These are phyloP conservation scores for Podaxis pistillaris DNA, from an alignment of 768 basidiomycete genomes.

Conservation along the genomic window DNA sequence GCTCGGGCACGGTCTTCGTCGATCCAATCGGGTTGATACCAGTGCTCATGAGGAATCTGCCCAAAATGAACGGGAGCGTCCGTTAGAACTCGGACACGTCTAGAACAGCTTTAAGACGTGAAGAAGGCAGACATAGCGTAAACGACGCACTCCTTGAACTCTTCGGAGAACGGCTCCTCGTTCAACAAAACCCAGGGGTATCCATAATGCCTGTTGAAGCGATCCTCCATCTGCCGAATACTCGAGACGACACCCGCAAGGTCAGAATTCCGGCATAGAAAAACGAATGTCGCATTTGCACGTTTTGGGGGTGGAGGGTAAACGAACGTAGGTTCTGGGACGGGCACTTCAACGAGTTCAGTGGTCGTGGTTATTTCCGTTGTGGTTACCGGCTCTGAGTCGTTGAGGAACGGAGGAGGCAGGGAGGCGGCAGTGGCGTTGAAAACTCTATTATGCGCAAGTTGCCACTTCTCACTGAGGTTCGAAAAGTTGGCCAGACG, in stretches of 20 bases:
- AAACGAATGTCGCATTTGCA: slow-evolving; percentile 81
- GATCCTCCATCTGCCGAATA: slow-evolving; percentile 72
- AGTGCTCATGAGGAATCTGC: slow-evolving; percentile 70
- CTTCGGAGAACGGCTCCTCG: slow-evolving; percentile 72
- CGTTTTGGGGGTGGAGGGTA: slow-evolving; percentile 20
- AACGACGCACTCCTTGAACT: slow-evolving; percentile 58
- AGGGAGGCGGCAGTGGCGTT: slow-evolving; percentile 5
- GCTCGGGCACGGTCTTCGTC: slow-evolving; percentile 65
- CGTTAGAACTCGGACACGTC: slow-evolving; percentile 55
- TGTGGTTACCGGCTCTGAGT: neutral
- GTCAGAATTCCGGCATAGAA: slow-evolving; percentile 61
- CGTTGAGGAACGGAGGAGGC: slow-evolving; percentile 6
- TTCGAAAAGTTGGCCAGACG: slow-evolving; percentile 41
- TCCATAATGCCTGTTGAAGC: slow-evolving; percentile 73
- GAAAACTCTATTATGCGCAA: slow-evolving; percentile 20
- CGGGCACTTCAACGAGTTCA: slow-evolving; percentile 1
- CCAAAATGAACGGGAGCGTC: slow-evolving; percentile 63
- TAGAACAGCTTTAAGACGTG: slow-evolving; percentile 19
- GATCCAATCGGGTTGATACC: slow-evolving; percentile 80
- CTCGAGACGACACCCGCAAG: slow-evolving; percentile 51
- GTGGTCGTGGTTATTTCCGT: neutral
- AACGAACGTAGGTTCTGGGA: neutral
- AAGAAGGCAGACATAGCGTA: neutral
- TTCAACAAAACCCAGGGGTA: slow-evolving; percentile 90
- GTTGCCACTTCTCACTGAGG: slow-evolving; percentile 28